Conservation (phyloP, 805 yeast genomes). For the Jamesozyma gamospora region DNA sequence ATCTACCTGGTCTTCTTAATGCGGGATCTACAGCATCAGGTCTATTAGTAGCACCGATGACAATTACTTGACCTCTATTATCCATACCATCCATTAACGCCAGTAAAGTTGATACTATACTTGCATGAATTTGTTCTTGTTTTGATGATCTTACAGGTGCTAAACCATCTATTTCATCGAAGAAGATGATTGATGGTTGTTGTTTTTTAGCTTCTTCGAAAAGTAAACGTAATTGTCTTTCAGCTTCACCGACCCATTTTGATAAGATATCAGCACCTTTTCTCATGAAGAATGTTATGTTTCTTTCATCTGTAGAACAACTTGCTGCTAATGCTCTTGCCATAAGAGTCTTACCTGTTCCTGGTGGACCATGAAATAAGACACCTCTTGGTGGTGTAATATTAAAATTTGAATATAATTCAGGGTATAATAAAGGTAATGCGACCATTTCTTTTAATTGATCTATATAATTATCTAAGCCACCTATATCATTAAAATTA, state of each 20-base stretch:
- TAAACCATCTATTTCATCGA: conserved; percentile 95
- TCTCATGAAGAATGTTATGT: conserved; percentile 93
- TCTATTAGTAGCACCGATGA: conserved; percentile 94
- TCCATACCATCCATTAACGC: conserved; percentile 99
- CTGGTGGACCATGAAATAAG: conserved; percentile 96
- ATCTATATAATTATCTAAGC: conserved; percentile 79
- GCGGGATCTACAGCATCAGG: conserved; percentile 99
- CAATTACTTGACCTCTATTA: conserved; percentile 94
- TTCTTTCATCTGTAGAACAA: conserved; percentile 72
- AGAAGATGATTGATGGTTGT: conserved; percentile 92
- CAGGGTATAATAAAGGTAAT: conserved; percentile 86
- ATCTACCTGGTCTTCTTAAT: conserved; percentile 90
- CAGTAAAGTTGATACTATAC: conserved; percentile 86
- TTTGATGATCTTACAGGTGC: conserved; percentile 97
- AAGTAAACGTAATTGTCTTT: conserved; percentile 77
- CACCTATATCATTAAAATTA: conserved; percentile 81
- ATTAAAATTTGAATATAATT: conserved; percentile 76
- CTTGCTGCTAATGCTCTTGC: conserved; percentile 96
- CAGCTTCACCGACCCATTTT: conserved; percentile 99
- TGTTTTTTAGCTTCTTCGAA: conserved; percentile 95
- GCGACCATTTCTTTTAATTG: conserved; percentile 97
- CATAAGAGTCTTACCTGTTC: conserved; percentile 97
- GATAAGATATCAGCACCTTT: conserved; percentile 96
- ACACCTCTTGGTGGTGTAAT: conserved; percentile 98
- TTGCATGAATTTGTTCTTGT: conserved; percentile 97